Evolutionary conservation across 768 basidiomycete species (phyloP), one percentile per base, ranked within the genome.

Genomic region (Lactifluus volemus): DNA sequence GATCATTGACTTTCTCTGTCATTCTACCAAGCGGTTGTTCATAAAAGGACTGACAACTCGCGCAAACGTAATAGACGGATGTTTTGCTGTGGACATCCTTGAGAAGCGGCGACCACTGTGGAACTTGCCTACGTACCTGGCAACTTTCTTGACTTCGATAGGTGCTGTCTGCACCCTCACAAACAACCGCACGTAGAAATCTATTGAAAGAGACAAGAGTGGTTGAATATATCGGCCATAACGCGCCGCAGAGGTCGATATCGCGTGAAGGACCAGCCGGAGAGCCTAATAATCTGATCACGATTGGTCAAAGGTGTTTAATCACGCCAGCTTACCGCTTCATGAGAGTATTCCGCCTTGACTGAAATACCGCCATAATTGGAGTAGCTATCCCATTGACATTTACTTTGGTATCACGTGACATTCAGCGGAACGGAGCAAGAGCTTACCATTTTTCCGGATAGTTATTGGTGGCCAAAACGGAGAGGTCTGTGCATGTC

Each of bases 151-250:
- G 47, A 95, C 94, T 71, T 94, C 85, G 30, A 86, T 72, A 0
- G 93, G 86, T 3, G 84, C 78, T 0, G 86, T 79, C 55, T 82
- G 77, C 5, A 99, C 76, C 10, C 88, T 84, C 15, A 98, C 83
- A 68, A 98, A 99, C 19, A 98, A 69, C 4, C 97, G 87, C 29
- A 97, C 86, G 71, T 99, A 99, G 72, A 98, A 99, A 68, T 99
- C 97, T 69, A 99, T 96, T 15, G 92, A 96, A 36, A 99, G 77
- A 0, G 89, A 94, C 4, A 97, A 73, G 7, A 97, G 74, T 10
- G 97, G 97, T 65, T 88, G 81, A 63, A 99, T 92, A 69, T 86
- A 89, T 44, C 93, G 85, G 4, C 97, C 96, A 69, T 98, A 98
- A 68, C 94, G 82, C 25, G 88, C 83, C 1, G 97, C 97, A 3